These are phyloP conservation scores for Cryptococcus amylolentus DNA, from an alignment of 1,284 basidiomycete genomes.

Conservation along the genomic window DNA sequence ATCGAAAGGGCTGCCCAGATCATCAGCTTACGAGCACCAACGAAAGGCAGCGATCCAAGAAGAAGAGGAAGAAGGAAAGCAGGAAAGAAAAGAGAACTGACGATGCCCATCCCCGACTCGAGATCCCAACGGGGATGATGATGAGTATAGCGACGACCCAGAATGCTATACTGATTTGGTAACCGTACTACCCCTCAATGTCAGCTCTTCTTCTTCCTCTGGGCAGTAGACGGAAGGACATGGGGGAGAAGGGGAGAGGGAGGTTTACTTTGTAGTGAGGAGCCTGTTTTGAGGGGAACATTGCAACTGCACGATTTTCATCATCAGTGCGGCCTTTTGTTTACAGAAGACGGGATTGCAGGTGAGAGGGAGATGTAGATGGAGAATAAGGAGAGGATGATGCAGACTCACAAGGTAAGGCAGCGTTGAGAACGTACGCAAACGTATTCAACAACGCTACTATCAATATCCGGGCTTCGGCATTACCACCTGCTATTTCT, in stretches of 20 bases:
- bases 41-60: too few species aligned
- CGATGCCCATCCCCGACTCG: background rate
- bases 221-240: background rate
- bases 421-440: background rate
- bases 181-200: background rate
- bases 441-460: background rate
- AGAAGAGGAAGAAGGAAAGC: too few species aligned
- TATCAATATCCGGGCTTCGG: background rate
- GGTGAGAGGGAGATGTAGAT: too few species aligned
- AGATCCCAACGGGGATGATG: slow-evolving; percentile 4
- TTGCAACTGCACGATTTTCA: background rate
- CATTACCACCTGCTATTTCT: background rate
- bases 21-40: too few species aligned
- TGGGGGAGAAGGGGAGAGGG: background rate
- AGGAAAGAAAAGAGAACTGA: background rate
- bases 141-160: slow-evolving; percentile 4
- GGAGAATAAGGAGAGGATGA: too few species aligned
- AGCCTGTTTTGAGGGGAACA: background rate
- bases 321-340: background rate
- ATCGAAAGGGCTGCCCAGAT: too few species aligned
- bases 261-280: slow-evolving; percentile 12
- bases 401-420: background rate
- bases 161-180: background rate
- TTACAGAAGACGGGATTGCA: too few species aligned
- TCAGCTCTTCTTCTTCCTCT: background rate